A percentile compares a stretch with the other conserved stretches of the same genome.
phyloP scores from a whole-genome alignment of 768 basidiomycete species.

The Lactarius trivialis region DNA sequence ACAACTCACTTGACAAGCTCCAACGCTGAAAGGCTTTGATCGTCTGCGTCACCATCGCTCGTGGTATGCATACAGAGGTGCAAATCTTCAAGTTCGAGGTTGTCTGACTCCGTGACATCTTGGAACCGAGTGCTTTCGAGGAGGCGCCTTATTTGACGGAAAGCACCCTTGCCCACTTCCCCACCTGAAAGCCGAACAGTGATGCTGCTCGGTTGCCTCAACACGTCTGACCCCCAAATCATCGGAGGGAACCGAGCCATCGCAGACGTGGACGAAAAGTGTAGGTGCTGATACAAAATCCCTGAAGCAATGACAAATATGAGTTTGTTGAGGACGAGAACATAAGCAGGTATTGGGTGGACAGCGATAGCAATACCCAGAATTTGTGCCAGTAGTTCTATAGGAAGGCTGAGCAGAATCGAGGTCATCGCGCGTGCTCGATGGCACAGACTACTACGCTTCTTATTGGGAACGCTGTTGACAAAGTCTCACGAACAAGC shows the following conservation, averaged over 20 bases:
- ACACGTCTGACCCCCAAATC: constrained; percentile 11
- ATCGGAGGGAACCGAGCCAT: constrained; percentile 9
- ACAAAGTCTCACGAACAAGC: background rate
- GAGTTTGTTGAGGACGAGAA: constrained; percentile 19
- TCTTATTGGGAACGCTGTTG: constrained; percentile 1
- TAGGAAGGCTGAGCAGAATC: constrained; percentile 16
- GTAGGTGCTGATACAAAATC: constrained; percentile 13
- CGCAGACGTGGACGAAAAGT: constrained; percentile 11
- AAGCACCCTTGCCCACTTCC: constrained; percentile 19
- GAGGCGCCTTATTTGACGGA: constrained; percentile 14
- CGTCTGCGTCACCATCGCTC: constrained; percentile 26
- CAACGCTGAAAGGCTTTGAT: constrained; percentile 31
- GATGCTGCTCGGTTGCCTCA: constrained; percentile 10
- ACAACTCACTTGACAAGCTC: constrained; percentile 34
- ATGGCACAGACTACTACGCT: background rate
- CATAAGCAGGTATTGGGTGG: constrained; percentile 17
- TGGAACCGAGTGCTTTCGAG: constrained; percentile 9
- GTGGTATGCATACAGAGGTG: constrained; percentile 38
- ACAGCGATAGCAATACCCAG: background rate
- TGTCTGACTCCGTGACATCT: background rate
- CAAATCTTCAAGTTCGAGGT: constrained; percentile 29
- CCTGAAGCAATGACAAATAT: constrained; percentile 9
- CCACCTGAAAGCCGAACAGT: constrained; percentile 17
- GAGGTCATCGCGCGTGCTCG: background rate
- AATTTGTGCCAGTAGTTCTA: constrained; percentile 11